Percentiles rank a stretch among this genome's conserved stretches.
Evolutionary conservation across 495 filamentous ascomycete species (phyloP).

Genomic region (Corynascus novoguineensis): DNA sequence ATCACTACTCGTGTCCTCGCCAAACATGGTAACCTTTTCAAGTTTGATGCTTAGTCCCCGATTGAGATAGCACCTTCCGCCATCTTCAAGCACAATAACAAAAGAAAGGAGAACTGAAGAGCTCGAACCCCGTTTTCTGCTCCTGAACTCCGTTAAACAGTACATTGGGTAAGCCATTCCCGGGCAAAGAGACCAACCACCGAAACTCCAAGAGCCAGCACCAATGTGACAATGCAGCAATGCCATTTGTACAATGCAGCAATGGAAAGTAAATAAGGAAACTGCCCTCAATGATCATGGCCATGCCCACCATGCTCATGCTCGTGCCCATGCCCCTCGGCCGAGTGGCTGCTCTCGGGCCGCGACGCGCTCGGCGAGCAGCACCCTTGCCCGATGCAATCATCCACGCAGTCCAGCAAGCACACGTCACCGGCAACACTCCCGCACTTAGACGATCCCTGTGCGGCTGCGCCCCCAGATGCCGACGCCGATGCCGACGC

Average conservation of each 20-base stretch:
- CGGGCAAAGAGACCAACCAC: too few relatives aligned
- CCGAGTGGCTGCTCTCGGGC: conserved; percentile 27
- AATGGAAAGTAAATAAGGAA: not conserved
- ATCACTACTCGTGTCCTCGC: too few relatives aligned
- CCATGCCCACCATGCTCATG: conserved; percentile 9
- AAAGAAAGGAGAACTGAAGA: too few relatives aligned
- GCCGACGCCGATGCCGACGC: conserved; percentile 11
- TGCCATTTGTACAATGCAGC: not conserved
- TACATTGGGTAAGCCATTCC: too few relatives aligned
- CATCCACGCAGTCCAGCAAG: conserved; percentile 79
- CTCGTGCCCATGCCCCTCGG: conserved; percentile 13
- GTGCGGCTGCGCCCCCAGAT: too few relatives aligned
- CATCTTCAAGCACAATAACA: too few relatives aligned
- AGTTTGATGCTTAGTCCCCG: too few relatives aligned
- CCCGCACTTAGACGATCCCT: conserved; percentile 49
- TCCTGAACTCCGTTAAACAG: too few relatives aligned
- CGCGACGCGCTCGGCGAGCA: conserved; percentile 40
- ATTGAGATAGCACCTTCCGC: too few relatives aligned
- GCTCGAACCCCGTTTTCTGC: too few relatives aligned
- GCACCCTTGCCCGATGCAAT: conserved; percentile 70
- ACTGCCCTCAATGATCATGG: not conserved
- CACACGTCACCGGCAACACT: conserved; percentile 57
- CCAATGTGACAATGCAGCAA: not conserved
- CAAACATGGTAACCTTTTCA: too few relatives aligned
- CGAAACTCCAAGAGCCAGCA: too few relatives aligned